Conservation (phyloP, 2,329 filamentous ascomycete genomes). For the Aspergillus ustus region DNA sequence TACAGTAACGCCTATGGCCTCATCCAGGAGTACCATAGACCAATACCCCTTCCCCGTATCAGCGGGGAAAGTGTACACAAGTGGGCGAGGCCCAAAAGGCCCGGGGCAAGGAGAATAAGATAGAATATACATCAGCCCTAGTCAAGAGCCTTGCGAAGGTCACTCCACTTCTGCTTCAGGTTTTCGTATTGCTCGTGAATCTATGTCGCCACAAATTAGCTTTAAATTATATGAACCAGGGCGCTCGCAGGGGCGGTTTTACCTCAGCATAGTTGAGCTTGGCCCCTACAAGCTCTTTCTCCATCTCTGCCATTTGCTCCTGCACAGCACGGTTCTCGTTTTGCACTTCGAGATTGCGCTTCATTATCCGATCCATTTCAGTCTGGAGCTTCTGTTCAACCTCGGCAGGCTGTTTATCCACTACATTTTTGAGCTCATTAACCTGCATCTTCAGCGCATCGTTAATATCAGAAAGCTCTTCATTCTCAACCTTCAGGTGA, state of each 20-base stretch:
- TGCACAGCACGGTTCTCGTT: slow-evolving; percentile 88
- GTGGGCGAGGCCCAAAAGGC: slow-evolving; percentile 13
- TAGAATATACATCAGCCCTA: slow-evolving; percentile 26
- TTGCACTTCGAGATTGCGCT: slow-evolving; percentile 89
- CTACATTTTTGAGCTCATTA: slow-evolving; percentile 79
- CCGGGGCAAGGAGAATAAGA: not conserved
- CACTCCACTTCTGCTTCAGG: slow-evolving; percentile 76
- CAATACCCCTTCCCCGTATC: slow-evolving; percentile 3
- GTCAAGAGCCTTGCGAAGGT: slow-evolving; percentile 64
- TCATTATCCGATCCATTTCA: slow-evolving; percentile 91
- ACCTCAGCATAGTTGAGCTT: slow-evolving; percentile 98
- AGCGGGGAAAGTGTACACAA: slow-evolving; percentile 24
- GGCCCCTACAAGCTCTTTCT: slow-evolving; percentile 86
- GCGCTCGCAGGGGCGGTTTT: slow-evolving; percentile 41
- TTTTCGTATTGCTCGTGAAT: slow-evolving; percentile 72
- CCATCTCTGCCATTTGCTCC: slow-evolving; percentile 88
- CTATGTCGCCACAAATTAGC: slow-evolving; percentile 49
- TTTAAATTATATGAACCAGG: not conserved
- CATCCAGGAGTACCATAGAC: slow-evolving; percentile 22
- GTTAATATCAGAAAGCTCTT: slow-evolving; percentile 85
- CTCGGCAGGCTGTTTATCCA: slow-evolving; percentile 87
- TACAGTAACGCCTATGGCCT: slow-evolving; percentile 24
- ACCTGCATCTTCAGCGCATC: slow-evolving; percentile 86
- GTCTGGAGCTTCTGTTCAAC: slow-evolving; percentile 79
- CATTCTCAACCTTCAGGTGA: slow-evolving; percentile 89